Evolutionary conservation across 2,329 filamentous ascomycete genomes (phyloP).

Genomic region (Cadophora sp.): DNA sequence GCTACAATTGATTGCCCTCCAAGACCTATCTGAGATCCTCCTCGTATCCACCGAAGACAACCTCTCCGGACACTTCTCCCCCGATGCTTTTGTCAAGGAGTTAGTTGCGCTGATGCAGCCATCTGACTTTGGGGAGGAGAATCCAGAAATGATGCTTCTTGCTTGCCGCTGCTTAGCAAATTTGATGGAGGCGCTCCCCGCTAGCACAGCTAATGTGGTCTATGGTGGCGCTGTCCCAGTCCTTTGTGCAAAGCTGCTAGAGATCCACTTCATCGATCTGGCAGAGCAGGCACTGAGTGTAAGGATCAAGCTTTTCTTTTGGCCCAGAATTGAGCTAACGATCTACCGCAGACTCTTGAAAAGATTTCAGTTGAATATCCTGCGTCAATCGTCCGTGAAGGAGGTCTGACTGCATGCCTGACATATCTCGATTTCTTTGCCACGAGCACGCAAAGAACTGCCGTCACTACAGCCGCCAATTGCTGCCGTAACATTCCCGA

Average conservation of each 20-base stretch:
- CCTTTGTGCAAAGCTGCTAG: slow-evolving; percentile 90
- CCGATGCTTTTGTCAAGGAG: slow-evolving; percentile 95
- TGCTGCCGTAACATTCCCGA: slow-evolving; percentile 97
- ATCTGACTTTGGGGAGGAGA: slow-evolving; percentile 84
- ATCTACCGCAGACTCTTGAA: slow-evolving; percentile 71
- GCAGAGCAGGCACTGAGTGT: slow-evolving; percentile 94
- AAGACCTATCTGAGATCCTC: slow-evolving; percentile 91
- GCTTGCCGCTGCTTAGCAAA: slow-evolving; percentile 96
- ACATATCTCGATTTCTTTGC: slow-evolving; percentile 98
- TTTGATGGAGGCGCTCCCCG: slow-evolving; percentile 94
- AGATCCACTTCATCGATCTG: slow-evolving; percentile 96
- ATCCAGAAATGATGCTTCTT: slow-evolving; percentile 95
- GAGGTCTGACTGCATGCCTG: slow-evolving; percentile 92
- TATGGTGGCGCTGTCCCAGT: slow-evolving; percentile 97
- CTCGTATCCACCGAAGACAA: slow-evolving; percentile 97
- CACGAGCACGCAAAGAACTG: slow-evolving; percentile 94
- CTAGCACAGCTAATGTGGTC: slow-evolving; percentile 92
- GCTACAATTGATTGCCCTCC: slow-evolving; percentile 87
- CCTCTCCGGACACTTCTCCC: slow-evolving; percentile 90
- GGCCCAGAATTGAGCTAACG: slow-evolving; percentile 25
- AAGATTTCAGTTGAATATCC: slow-evolving; percentile 98
- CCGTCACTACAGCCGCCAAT: slow-evolving; percentile 96
- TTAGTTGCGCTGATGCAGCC: slow-evolving; percentile 91
- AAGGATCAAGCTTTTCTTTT: slow-evolving; percentile 43
- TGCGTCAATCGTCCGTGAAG: slow-evolving; percentile 92